A percentile compares a stretch with the other conserved stretches of the same genome.
These are phyloP conservation scores for Ogataea paradorogensis DNA, from an alignment of 805 yeast genomes.

Conservation along the genomic window DNA sequence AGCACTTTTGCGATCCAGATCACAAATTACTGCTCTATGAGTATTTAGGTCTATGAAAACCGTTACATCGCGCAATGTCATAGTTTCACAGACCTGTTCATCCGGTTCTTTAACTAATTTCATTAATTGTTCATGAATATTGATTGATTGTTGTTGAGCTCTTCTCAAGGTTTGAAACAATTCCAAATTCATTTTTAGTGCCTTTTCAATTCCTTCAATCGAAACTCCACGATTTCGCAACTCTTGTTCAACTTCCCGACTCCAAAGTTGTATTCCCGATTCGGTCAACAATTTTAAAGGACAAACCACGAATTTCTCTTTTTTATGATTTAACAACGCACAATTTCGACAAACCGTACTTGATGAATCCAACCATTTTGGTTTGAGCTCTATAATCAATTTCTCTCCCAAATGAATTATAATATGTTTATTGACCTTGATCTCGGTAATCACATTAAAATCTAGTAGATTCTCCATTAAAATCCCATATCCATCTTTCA, in stretches of 20 bases:
- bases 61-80: constrained; percentile 55
- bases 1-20: constrained; percentile 47
- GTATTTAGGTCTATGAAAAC: constrained; percentile 40
- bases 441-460: not conserved
- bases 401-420: constrained; percentile 16
- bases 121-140: constrained; percentile 30
- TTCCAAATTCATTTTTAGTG: constrained; percentile 6
- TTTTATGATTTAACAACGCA: constrained; percentile 34
- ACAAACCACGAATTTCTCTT: constrained; percentile 36
- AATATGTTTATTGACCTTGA: constrained; percentile 28
- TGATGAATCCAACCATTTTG: constrained; percentile 48
- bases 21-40: constrained; percentile 35
- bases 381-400: constrained; percentile 43
- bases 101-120: constrained; percentile 39
- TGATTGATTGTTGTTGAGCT: constrained; percentile 36
- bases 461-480: constrained; percentile 28
- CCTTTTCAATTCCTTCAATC: not conserved
- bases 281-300: constrained; percentile 38
- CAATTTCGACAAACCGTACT: constrained; percentile 44
- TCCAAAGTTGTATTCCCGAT: constrained; percentile 34
- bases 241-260: constrained; percentile 27
- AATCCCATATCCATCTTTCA: constrained; percentile 23
- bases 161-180: constrained; percentile 20
- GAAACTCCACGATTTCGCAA: not conserved
- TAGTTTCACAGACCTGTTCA: constrained; percentile 39